Conservation (phyloP, 75 land plant genomes). For the Cupressus sempervirens region DNA sequence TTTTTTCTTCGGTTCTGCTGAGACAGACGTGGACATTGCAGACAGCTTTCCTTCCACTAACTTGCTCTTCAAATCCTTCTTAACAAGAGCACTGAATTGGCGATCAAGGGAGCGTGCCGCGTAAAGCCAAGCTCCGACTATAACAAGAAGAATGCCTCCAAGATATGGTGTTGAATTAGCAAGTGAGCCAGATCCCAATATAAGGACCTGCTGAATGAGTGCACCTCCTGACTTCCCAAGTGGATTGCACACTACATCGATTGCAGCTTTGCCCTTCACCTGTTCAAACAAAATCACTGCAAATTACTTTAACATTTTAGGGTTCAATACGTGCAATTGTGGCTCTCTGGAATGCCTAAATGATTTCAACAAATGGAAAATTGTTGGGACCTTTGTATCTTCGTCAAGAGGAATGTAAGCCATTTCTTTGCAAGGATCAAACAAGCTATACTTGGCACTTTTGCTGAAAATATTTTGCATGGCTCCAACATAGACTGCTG, state of each 20-base stretch:
- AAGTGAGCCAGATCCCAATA: constrained; percentile 35
- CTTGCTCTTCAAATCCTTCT: constrained; percentile 54
- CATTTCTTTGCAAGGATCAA: constrained; percentile 59
- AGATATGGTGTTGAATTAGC: constrained; percentile 92
- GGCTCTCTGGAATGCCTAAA: neutral
- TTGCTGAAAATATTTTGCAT: constrained; percentile 54
- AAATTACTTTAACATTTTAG: neutral
- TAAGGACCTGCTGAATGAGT: constrained; percentile 49
- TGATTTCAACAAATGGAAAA: neutral
- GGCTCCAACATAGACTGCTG: constrained; percentile 56
- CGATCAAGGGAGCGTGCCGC: constrained; percentile 89
- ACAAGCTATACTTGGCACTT: constrained; percentile 33
- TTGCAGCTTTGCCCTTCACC: constrained; percentile 59
- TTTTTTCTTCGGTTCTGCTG: constrained; percentile 23
- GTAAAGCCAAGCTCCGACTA: constrained; percentile 77
- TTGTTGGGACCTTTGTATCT: constrained; percentile 38
- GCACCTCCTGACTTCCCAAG: constrained; percentile 59
- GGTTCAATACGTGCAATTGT: neutral
- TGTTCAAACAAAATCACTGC: constrained; percentile 17
- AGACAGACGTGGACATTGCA: constrained; percentile 37
- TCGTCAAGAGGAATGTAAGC: constrained; percentile 55
- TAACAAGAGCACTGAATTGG: constrained; percentile 76
- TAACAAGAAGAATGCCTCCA: constrained; percentile 81
- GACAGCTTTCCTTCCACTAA: constrained; percentile 41
- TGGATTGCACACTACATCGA: constrained; percentile 60